Evolutionary conservation across 23 red algal species (phyloP).

Genomic region (Gracilaria domingensis): DNA sequence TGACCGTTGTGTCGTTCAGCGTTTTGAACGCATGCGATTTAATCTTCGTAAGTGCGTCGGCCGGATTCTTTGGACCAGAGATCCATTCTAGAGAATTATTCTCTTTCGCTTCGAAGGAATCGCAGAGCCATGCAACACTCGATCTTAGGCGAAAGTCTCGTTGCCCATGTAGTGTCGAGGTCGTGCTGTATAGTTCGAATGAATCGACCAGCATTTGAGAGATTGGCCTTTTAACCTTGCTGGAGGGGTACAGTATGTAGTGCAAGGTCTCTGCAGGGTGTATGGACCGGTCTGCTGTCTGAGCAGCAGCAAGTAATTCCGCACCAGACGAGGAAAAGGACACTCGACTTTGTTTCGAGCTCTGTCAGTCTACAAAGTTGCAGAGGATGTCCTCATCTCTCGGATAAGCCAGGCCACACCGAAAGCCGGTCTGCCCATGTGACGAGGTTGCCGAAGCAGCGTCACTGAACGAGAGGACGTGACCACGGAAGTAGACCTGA

Average conservation of each 20-base stretch:
- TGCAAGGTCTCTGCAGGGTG: not conserved
- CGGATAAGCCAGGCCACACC: not conserved
- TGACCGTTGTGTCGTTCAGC: not conserved
- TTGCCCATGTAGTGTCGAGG: constrained; percentile 7
- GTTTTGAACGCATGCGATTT: not conserved
- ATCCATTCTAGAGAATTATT: constrained; percentile 9
- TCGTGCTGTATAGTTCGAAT: not conserved
- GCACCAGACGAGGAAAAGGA: constrained; percentile 17
- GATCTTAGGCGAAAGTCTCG: not conserved
- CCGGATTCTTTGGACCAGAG: not conserved
- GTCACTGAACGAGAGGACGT: not conserved
- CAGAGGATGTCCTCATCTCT: not conserved
- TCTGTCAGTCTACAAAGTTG: constrained; percentile 22
- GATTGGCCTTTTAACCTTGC: not conserved
- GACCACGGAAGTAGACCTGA: not conserved
- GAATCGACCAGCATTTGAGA: not conserved
- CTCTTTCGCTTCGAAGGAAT: constrained; percentile 10
- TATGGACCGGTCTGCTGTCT: not conserved
- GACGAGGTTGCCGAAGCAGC: not conserved
- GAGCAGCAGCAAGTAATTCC: constrained; percentile 9
- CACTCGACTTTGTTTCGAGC: constrained; percentile 11
- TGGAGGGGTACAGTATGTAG: not conserved
- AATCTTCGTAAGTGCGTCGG: constrained; percentile 6
- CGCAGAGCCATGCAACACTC: not conserved
- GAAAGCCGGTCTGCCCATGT: constrained; percentile 2